These are phyloP conservation scores for Phytophthora sp. DNA, from an alignment of 352 stramenopile genomes.

Conservation along the genomic window DNA sequence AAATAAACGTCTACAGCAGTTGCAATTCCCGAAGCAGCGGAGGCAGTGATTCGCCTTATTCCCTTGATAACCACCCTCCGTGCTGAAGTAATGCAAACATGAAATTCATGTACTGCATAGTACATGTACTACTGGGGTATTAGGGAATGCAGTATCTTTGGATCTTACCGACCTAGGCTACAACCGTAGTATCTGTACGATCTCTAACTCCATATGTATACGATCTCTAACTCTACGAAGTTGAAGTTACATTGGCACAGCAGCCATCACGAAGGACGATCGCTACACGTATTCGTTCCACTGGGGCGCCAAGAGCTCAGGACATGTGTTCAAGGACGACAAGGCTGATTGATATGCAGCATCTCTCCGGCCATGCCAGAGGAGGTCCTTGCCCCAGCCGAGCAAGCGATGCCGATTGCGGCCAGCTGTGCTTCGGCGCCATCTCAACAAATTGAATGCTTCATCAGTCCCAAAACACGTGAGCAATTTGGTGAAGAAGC, in stretches of 20 bases:
- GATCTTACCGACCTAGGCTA: no score
- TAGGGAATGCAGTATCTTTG: no score
- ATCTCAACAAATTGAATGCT: slow-evolving; percentile 7
- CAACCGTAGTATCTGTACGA: no score
- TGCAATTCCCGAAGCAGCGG: neutral
- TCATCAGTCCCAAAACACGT: neutral
- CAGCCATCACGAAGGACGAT: neutral
- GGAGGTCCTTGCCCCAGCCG: slow-evolving; percentile 3
- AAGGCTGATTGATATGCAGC: neutral
- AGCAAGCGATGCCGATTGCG: neutral
- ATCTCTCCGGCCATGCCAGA: neutral
- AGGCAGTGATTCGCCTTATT: slow-evolving; percentile 3
- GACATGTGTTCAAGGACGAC: neutral
- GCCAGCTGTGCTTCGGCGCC: slow-evolving; percentile 3
- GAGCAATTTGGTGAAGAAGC: neutral
- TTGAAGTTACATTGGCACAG: neutral
- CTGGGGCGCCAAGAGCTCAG: neutral
- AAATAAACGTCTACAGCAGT: slow-evolving; percentile 7
- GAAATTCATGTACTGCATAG: no score
- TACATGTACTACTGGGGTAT: no score
- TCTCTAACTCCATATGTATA: no score
- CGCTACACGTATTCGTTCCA: neutral
- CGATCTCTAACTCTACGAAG: no score
- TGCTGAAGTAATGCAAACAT: no score
- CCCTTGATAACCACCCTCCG: no score